These are phyloP conservation scores for Euphorbia peplus DNA, from an alignment of 345 rosid species.

Conservation along the genomic window DNA sequence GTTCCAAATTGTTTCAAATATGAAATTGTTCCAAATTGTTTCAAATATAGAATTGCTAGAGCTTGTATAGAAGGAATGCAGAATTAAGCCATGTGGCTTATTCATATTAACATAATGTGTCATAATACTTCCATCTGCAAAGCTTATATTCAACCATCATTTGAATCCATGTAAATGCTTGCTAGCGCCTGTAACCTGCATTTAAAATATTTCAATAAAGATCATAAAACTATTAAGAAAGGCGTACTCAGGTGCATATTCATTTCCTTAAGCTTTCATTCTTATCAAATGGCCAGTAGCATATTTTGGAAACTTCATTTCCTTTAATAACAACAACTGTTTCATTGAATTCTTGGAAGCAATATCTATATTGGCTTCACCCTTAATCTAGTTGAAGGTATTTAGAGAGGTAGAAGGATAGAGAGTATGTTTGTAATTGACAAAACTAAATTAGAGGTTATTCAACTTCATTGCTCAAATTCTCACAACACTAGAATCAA, in stretches of 20 bases:
- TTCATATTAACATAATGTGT: neutral
- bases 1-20: no score
- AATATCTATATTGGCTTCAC: neutral
- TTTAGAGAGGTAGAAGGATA: neutral
- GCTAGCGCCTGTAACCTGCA: no score
- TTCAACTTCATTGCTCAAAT: neutral
- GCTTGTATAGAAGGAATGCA: no score
- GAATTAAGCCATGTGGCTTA: neutral
- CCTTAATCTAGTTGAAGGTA: neutral
- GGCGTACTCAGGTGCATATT: constrained; percentile 70
- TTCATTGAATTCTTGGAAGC: neutral
- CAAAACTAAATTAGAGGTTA: neutral
- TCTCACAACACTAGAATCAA: neutral
- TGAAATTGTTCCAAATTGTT: no score
- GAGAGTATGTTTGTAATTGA: neutral
- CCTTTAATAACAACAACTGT: neutral
- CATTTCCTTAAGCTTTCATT: constrained; percentile 11
- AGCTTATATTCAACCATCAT: neutral
- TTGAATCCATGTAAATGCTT: neutral
- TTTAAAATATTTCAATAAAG: neutral
- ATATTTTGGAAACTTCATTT: neutral
- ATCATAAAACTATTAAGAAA: constrained; percentile 73
- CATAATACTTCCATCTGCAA: neutral
- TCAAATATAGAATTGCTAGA: no score
- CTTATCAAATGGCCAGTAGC: neutral